Percentiles rank a stretch among this genome's conserved stretches.
Evolutionary conservation across 106 monocot genomes (phyloP).

Genomic region (Dactylorhiza incarnata): DNA sequence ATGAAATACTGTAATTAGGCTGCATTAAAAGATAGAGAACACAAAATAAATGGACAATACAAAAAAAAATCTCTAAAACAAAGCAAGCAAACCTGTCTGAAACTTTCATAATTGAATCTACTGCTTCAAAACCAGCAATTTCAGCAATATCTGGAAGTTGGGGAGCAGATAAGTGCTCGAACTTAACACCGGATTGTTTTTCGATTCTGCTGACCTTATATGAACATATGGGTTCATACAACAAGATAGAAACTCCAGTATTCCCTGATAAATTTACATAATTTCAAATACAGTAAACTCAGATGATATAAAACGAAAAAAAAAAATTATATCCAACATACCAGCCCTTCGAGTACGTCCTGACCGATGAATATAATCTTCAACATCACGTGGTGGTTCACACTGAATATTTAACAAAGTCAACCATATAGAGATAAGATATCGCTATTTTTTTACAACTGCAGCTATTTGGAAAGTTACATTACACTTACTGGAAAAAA

Average conservation of each 20-base stretch:
- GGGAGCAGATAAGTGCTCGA: slow-evolving; percentile 90
- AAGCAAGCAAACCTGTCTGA: slow-evolving; percentile 52
- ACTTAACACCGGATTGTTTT: slow-evolving; percentile 84
- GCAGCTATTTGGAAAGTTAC: no score
- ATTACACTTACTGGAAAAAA: no score
- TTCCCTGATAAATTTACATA: slow-evolving; percentile 39
- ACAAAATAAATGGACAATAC: background rate
- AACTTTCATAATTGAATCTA: slow-evolving; percentile 52
- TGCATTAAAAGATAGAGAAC: slow-evolving; percentile 27
- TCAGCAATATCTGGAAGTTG: slow-evolving; percentile 82
- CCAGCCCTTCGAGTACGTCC: slow-evolving; percentile 95
- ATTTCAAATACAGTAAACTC: background rate
- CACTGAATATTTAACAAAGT: slow-evolving; percentile 21
- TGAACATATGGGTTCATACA: slow-evolving; percentile 66
- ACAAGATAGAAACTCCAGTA: slow-evolving; percentile 69
- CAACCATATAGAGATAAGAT: no score
- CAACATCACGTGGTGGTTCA: slow-evolving; percentile 92
- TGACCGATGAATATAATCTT: slow-evolving; percentile 94
- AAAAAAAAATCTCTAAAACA: background rate
- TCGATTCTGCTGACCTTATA: slow-evolving; percentile 50
- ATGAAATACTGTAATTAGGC: slow-evolving; percentile 73
- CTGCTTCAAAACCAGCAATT: slow-evolving; percentile 72
- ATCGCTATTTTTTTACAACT: no score
- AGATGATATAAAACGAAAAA: background rate
- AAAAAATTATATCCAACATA: slow-evolving; percentile 16